Base-by-base conservation (phyloP, 2,329 filamentous ascomycete genomes). In the Colletotrichum sp. region DNA sequence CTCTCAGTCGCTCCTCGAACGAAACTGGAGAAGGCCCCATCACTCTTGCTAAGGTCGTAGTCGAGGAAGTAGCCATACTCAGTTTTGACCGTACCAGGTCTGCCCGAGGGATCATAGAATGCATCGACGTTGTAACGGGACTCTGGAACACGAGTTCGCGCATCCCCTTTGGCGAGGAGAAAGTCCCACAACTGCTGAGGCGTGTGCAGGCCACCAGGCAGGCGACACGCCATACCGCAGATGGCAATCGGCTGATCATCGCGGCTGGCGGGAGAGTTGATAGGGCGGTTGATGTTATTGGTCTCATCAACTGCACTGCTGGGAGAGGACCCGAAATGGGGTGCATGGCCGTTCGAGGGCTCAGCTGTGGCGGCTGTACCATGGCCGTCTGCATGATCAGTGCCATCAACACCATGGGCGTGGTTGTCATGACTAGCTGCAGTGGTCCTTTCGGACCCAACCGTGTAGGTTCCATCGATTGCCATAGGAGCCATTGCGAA, bases 141-240 rank as follows among this genome's bases (percentile, higher is more conserved):
- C 7, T 76, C n/a, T 10, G 78, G 78, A 21, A 78, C 77, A 5
- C 62, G 64, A 13, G 67, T 71, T 10, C 59, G 64, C 7, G 62
- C 76, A 34, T 70, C 69, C 24, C 68, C 59, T 30, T 77, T 78
- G 55, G 76, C 67, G 15, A 39, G 28, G 30, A 81, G 79, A 16
- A 84, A 75, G 10, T 84, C 80, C 84, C 85, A 86, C 3, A 86
- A 79, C 68, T 82, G 81, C 0, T 82, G 82, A 2, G 84, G 82
- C 8, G 77, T 81, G 7, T 73, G 80, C 2, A 82, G 79, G 7
- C 77, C 80, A 3, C 85, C 85, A 0, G 85, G 83, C 30, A 87
- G 85, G 34, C 85, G 83, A 76, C 84, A 87, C 4, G 79, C 84
- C 83, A 89, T 87, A 77, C 88, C 88, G 13, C 88, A 82, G 24